phyloP scores from a whole-genome alignment of 2,329 filamentous ascomycete genomes.

The Alternaria postmessia region DNA sequence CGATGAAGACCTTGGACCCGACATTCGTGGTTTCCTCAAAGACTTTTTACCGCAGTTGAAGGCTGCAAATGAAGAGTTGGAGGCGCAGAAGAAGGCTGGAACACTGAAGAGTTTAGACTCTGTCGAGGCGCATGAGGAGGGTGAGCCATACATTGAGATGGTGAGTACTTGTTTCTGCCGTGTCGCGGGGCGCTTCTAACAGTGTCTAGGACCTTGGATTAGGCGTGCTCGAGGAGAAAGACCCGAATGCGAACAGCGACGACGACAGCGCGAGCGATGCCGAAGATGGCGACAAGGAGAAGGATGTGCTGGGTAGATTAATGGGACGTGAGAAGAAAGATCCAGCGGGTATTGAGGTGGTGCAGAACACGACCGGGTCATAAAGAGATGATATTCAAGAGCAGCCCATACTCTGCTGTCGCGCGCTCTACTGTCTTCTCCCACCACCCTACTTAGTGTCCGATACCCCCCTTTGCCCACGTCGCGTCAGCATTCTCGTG shows the following conservation, averaged over 20 bases:
- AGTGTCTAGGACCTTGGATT: slow-evolving; percentile 52
- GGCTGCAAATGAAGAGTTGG: slow-evolving; percentile 55
- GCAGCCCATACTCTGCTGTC: neutral
- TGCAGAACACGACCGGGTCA: slow-evolving; percentile 30
- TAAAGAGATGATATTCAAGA: slow-evolving; percentile 11
- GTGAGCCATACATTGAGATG: slow-evolving; percentile 53
- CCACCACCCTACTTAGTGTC: slow-evolving; percentile 14
- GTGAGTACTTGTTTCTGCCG: slow-evolving; percentile 24
- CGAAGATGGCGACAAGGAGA: slow-evolving; percentile 30
- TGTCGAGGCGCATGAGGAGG: slow-evolving; percentile 30
- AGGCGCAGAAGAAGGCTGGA: slow-evolving; percentile 50
- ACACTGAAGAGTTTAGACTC: slow-evolving; percentile 48
- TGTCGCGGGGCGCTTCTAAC: slow-evolving; percentile 14
- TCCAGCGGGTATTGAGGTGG: slow-evolving; percentile 40
- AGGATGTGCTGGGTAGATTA: slow-evolving; percentile 48
- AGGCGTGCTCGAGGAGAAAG: slow-evolving; percentile 55
- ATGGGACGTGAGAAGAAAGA: slow-evolving; percentile 42
- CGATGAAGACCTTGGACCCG: slow-evolving; percentile 34
- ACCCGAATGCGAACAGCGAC: slow-evolving; percentile 32
- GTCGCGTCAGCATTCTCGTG: slow-evolving; percentile 59
- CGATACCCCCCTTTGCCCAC: slow-evolving; percentile 51
- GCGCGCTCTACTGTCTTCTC: neutral
- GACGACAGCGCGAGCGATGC: slow-evolving; percentile 34
- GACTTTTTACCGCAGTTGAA: slow-evolving; percentile 54
- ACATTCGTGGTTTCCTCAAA: slow-evolving; percentile 49